phyloP scores from a whole-genome alignment of 1,139 yeast genomes.

The Candida tunisiensis region DNA sequence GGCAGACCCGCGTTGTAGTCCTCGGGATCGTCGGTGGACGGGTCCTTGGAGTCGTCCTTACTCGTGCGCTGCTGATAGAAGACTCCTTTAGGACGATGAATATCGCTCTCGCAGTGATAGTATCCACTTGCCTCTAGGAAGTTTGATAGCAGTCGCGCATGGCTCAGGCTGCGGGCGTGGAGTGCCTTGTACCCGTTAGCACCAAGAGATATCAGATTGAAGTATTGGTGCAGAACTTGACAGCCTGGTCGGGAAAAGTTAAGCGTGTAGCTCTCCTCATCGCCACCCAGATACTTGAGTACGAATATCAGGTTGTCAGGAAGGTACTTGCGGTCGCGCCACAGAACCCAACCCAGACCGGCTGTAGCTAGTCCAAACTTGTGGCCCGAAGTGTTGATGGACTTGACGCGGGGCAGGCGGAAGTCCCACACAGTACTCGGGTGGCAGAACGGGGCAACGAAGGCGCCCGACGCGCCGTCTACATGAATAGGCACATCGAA shows the following conservation, averaged over 20 bases:
- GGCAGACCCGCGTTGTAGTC: slow-evolving; percentile 65
- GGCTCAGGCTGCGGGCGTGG: slow-evolving; percentile 45
- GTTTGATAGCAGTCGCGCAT: slow-evolving; percentile 52
- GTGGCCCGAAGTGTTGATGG: slow-evolving; percentile 89
- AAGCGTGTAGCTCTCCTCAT: slow-evolving; percentile 72
- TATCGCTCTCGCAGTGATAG: slow-evolving; percentile 61
- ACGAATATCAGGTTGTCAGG: slow-evolving; percentile 64
- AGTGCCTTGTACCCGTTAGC: slow-evolving; percentile 47
- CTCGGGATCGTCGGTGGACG: slow-evolving; percentile 14
- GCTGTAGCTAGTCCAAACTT: slow-evolving; percentile 83
- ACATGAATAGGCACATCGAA: slow-evolving; percentile 67
- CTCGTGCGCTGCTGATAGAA: slow-evolving; percentile 4
- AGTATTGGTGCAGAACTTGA: slow-evolving; percentile 81
- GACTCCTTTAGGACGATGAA: slow-evolving; percentile 41
- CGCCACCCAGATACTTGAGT: slow-evolving; percentile 74
- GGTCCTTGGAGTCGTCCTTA: slow-evolving; percentile 6
- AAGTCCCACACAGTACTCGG: slow-evolving; percentile 79
- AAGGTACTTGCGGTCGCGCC: slow-evolving; percentile 48
- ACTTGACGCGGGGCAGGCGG: slow-evolving; percentile 53
- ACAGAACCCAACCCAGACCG: slow-evolving; percentile 85
- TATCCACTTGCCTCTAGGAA: slow-evolving; percentile 49
- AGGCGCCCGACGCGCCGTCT: slow-evolving; percentile 88
- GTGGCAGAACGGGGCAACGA: slow-evolving; percentile 68
- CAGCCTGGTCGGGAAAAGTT: slow-evolving; percentile 89
- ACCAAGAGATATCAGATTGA: slow-evolving; percentile 57